phyloP scores from a whole-genome alignment of 2,329 filamentous ascomycete species.

The Xylariales sp. region DNA sequence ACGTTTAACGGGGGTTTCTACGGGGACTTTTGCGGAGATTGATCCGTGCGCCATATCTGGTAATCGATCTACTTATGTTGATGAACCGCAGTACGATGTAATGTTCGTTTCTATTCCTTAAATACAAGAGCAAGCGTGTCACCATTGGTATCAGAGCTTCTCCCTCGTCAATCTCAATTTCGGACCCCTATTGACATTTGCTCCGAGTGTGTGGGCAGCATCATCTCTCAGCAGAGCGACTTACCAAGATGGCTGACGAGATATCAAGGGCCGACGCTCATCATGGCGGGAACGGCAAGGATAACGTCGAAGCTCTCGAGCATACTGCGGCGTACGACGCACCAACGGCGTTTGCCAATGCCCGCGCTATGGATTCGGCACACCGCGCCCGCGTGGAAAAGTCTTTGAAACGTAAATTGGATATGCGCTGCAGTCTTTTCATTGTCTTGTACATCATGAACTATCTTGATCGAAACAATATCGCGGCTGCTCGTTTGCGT shows the following conservation, averaged over 20 bases:
- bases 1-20: slow-evolving; percentile 10
- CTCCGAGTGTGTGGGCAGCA: too few species aligned
- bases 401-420: slow-evolving; percentile 65
- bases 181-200: too few species aligned
- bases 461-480: slow-evolving; percentile 66
- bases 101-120: too few species aligned
- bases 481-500: slow-evolving; percentile 61
- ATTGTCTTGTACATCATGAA: slow-evolving; percentile 75
- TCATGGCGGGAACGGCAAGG: slow-evolving; percentile 11
- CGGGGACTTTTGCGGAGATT: slow-evolving; percentile 1
- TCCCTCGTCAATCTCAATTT: too few species aligned
- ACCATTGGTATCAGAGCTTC: too few species aligned
- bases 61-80: too few species aligned
- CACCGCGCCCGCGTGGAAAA: slow-evolving; percentile 56
- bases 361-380: slow-evolving; percentile 33
- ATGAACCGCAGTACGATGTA: too few species aligned
- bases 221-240: too few species aligned
- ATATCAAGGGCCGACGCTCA: slow-evolving; percentile 16
- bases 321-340: slow-evolving; percentile 8
- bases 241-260: slow-evolving; percentile 20
- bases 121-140: too few species aligned
- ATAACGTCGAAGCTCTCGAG: slow-evolving; percentile 18
- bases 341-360: slow-evolving; percentile 2
- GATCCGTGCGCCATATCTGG: slow-evolving; percentile 2
- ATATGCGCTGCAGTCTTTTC: slow-evolving; percentile 61